phyloP scores from a whole-genome alignment of 495 filamentous ascomycete genomes.

The Neurospora sp. region DNA sequence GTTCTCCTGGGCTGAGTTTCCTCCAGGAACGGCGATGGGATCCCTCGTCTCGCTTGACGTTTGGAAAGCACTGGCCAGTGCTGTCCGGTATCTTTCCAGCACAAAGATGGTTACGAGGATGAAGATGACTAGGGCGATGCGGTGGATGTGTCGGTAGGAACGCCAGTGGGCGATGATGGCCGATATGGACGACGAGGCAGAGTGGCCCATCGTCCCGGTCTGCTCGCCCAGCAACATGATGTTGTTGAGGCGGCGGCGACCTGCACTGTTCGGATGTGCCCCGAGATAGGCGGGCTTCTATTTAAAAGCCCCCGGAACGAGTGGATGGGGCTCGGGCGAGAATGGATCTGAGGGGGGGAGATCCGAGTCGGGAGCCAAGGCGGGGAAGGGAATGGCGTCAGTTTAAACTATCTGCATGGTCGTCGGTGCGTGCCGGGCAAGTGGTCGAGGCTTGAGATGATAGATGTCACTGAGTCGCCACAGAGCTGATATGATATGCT shows the following conservation, averaged over 20 bases:
- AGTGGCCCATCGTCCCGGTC: background rate
- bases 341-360: background rate
- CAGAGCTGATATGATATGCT: background rate
- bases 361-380: background rate
- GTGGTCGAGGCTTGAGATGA: background rate
- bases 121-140: conserved; percentile 1
- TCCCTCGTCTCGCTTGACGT: background rate
- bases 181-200: background rate
- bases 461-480: background rate
- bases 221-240: background rate
- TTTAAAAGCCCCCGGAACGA: background rate
- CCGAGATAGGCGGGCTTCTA: background rate
- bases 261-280: background rate
- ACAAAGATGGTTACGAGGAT: conserved; percentile 5
- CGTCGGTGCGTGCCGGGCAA: background rate
- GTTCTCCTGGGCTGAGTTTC: background rate
- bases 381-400: background rate
- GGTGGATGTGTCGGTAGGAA: conserved; percentile 10
- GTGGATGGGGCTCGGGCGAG: background rate
- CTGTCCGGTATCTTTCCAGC: conserved; percentile 5
- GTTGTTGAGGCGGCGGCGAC: background rate
- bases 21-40: background rate
- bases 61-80: background rate
- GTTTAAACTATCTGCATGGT: background rate
- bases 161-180: conserved; percentile 4